Conservation (phyloP, 805 yeast genomes). For the Yamadazyma insecticola region DNA sequence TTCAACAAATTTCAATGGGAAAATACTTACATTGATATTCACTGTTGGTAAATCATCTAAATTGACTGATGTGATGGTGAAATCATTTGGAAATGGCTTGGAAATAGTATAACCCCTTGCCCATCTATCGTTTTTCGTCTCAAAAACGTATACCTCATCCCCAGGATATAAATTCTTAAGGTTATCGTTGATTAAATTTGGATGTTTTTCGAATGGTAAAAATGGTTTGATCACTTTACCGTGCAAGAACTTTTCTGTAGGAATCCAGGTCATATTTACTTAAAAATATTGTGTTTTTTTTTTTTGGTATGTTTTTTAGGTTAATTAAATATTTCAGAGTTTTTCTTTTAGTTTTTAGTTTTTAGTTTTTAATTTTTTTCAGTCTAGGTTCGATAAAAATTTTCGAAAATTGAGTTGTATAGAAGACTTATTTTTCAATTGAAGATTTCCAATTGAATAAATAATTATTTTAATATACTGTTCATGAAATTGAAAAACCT, state of each 20-base stretch:
- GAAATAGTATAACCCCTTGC: constrained; percentile 71
- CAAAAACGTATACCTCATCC: constrained; percentile 73
- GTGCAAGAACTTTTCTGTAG: constrained; percentile 30
- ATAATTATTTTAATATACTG: too few species aligned
- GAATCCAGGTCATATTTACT: constrained; percentile 30
- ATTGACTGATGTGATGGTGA: constrained; percentile 54
- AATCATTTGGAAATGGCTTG: constrained; percentile 68
- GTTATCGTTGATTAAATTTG: constrained; percentile 30
- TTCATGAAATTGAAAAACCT: too few species aligned
- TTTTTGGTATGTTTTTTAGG: too few species aligned
- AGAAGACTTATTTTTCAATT: too few species aligned
- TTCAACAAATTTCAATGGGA: constrained; percentile 56
- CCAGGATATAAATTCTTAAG: constrained; percentile 64
- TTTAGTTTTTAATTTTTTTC: too few species aligned
- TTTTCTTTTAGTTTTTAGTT: too few species aligned
- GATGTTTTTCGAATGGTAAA: constrained; percentile 39
- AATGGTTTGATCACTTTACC: constrained; percentile 37
- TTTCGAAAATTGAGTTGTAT: too few species aligned
- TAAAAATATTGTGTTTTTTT: too few species aligned
- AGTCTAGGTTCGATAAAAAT: too few species aligned
- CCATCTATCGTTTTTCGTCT: constrained; percentile 60
- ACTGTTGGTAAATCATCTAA: constrained; percentile 60
- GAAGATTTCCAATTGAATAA: too few species aligned
- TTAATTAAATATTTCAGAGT: too few species aligned
- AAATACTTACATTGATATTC: constrained; percentile 48